A percentile compares a stretch with the other conserved stretches of the same genome.
These are phyloP conservation scores for Colletotrichum euphorbiae DNA, from an alignment of 2,329 filamentous ascomycete species.

Conservation along the genomic window DNA sequence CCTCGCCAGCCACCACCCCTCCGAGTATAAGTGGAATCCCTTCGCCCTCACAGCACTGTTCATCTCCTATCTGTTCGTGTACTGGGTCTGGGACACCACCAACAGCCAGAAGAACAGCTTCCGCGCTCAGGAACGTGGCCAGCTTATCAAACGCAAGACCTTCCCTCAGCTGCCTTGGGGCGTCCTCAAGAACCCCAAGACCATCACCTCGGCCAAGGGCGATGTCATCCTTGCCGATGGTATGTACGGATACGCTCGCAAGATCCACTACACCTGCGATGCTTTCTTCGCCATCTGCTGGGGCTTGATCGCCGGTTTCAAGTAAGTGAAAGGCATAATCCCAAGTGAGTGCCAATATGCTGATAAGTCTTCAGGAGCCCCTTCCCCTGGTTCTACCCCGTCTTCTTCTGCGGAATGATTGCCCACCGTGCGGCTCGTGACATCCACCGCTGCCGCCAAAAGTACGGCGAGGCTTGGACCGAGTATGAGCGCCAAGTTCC, in stretches of 20 bases:
- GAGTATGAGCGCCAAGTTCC: constrained; percentile 85
- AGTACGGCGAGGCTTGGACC: constrained; percentile 85
- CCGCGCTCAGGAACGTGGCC: constrained; percentile 82
- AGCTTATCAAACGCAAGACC: constrained; percentile 75
- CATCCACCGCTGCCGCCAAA: constrained; percentile 78
- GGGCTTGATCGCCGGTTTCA: constrained; percentile 85
- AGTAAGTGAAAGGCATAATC: constrained; percentile 39
- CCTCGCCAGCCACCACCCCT: constrained; percentile 84
- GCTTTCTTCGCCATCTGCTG: constrained; percentile 81
- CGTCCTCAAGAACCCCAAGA: constrained; percentile 82
- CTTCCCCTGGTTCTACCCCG: constrained; percentile 90
- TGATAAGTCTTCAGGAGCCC: constrained; percentile 62
- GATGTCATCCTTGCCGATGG: constrained; percentile 85
- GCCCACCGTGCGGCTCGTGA: constrained; percentile 81
- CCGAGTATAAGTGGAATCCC: constrained; percentile 81
- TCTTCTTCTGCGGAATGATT: constrained; percentile 86
- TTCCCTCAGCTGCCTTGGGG: constrained; percentile 95
- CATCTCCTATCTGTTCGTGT: constrained; percentile 80
- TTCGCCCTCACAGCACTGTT: constrained; percentile 74
- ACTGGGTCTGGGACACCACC: constrained; percentile 92
- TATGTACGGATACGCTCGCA: constrained; percentile 71
- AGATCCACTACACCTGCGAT: constrained; percentile 80
- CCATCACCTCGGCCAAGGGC: constrained; percentile 77
- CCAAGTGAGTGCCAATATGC: background rate
- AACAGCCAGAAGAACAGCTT: constrained; percentile 97